Evolutionary conservation across 305 asterid genomes (phyloP), one percentile per base, ranked within the genome.

Genomic region (Ilex paraguariensis): DNA sequence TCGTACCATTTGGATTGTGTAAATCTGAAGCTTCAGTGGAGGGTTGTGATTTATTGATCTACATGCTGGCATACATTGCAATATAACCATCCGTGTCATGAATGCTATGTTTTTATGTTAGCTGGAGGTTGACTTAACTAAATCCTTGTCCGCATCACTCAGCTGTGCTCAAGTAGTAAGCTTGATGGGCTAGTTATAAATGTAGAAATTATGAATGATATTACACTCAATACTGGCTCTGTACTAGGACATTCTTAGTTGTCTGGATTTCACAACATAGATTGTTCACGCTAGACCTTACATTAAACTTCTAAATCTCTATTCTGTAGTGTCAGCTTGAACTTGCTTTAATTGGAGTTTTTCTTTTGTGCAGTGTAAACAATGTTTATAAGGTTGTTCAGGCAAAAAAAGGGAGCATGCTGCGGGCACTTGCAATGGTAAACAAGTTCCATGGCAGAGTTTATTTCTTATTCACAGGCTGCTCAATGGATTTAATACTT

Each of bases 391-490:
- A 80, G 71, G 88, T 91, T 73, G 96, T 91, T 61, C 78, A 73
- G 69, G 85, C 86, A 74, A 86, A 87, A 79, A 88, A 87, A 61
- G 96, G 92, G 76, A 88, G 78, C 78, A 84, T 91, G 98, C 66
- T 70, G 1, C 81, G 71, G 63, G 98, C 96, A 48, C 72, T 91
- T 81, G 95, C 98, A 56, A 91, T 91, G 98, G 98, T 91, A 79
- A 64, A 54, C 54, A 56, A 52, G 30, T 61, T 79, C 56, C 30
- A 17, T 51, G 58, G 64, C 12, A 10, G 21, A 63, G 55, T 57
- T 57, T 48, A 10, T 59, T 59, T 44, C 48, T 72, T 60, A 42
- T 65, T 49, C 57, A 49, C 31, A 0, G 10, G 33, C 32, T 3
- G 13, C 69, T 65, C 61, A 53, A 30, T 55, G 61, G 60, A 64